These are phyloP conservation scores for Vaccinium vitisidaea DNA, from an alignment of 148 eudicot species.

Conservation along the genomic window DNA sequence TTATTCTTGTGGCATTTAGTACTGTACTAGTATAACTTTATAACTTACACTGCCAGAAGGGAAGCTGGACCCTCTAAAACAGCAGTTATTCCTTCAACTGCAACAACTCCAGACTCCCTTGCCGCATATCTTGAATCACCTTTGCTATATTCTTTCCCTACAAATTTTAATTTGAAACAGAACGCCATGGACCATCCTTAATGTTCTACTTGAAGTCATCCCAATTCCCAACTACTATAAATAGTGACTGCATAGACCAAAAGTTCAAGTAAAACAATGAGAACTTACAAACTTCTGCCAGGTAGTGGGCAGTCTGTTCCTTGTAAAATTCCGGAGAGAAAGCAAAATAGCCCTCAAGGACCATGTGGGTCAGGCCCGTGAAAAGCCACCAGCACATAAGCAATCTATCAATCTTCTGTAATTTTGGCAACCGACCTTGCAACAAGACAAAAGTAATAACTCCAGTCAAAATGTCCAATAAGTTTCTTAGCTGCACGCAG, in stretches of 20 bases:
- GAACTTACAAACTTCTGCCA: constrained; percentile 88
- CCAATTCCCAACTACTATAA: background rate
- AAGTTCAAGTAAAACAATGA: constrained; percentile 3
- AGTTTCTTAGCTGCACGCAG: background rate
- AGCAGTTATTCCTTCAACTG: constrained; percentile 83
- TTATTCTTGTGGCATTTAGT: background rate
- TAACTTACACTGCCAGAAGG: constrained; percentile 75
- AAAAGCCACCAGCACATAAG: constrained; percentile 97
- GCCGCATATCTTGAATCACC: constrained; percentile 93
- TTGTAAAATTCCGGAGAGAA: constrained; percentile 77
- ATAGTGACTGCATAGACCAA: background rate
- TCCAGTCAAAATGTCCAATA: background rate
- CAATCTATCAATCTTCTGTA: constrained; percentile 50
- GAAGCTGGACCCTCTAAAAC: constrained; percentile 87
- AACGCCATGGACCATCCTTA: background rate
- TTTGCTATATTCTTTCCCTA: constrained; percentile 97
- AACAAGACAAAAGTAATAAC: constrained; percentile 7
- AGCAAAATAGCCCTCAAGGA: constrained; percentile 87
- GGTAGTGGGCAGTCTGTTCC: constrained; percentile 55
- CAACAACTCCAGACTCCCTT: constrained; percentile 62
- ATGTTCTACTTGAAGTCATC: background rate
- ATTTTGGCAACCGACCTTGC: constrained; percentile 53
- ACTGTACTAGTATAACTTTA: background rate
- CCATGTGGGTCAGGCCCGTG: constrained; percentile 75
- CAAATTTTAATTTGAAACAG: background rate